Evolutionary conservation across 1,284 basidiomycete genomes (phyloP), one percentile per base, ranked within the genome.

Genomic region (Melampsora americana): DNA sequence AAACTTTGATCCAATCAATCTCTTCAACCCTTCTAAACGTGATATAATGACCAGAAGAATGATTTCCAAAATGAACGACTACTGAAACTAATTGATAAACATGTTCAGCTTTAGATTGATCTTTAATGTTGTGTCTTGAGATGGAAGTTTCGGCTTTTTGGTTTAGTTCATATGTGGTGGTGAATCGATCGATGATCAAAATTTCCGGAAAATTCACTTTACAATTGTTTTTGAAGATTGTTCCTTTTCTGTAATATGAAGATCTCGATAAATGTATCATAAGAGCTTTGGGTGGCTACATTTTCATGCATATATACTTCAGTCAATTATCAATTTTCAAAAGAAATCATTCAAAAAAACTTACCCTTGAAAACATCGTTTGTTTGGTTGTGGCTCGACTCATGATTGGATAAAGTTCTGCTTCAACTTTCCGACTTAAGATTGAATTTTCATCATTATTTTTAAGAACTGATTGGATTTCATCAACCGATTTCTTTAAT

Each of bases 41-140:
- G 78, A 95, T 87, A 81, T 94, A 96, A 82, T 96, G 94, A 1
- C 94, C 93, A 80, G 90, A 94, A 7, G 89, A 89, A 80, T 95
- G 92, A 77, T 89, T 88, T 23, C 93, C 93, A 81, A 90, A 93
- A 83, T 96, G 93, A 80, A 92, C 92, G 11, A 96, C 92, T 32
- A 92, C 88, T 16, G 91, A 88, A 2, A 89, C 84, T 35, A 96
- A 87, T 56, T 56, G 53, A 28, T 56, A 56, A 28, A 56, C 53
- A 14, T 56, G 26, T 28, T 56, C n/a, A n/a, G 53, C 5, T 23
- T 56, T 28, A 23, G 53, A 7, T 23, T 28, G 53, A n/a, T 4
- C 26, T 14, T n/a, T n/a, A 1, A 6, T 4, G n/a, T 23, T n/a
- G 39, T 6, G 39, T 56, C 12, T 56, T 4, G 80, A 79, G 1